phyloP scores from a whole-genome alignment of 179 eudicot genomes.

The Gypsophila paniculata region DNA sequence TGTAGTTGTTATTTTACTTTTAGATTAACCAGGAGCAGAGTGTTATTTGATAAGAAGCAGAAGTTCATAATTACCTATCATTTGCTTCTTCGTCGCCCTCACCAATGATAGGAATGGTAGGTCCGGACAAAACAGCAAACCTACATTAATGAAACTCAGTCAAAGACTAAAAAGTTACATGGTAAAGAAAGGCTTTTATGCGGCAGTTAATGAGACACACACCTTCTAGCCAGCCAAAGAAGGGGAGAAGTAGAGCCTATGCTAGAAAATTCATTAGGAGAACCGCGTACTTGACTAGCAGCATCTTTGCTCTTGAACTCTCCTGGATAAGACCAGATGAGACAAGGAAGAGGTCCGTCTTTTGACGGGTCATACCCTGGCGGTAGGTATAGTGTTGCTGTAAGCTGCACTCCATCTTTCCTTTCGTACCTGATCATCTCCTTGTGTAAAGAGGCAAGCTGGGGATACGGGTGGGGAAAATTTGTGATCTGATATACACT shows the following conservation, averaged over 20 bases:
- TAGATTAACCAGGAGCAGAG: too few species aligned
- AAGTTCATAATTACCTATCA: constrained; percentile 56
- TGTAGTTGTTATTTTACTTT: background rate
- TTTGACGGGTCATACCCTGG: constrained; percentile 76
- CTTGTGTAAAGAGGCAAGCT: constrained; percentile 78
- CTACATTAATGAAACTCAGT: constrained; percentile 36
- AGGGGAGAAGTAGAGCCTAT: constrained; percentile 91
- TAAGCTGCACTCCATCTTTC: constrained; percentile 93
- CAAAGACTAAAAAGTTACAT: constrained; percentile 12
- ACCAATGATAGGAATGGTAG: constrained; percentile 98
- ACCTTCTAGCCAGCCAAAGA: constrained; percentile 93
- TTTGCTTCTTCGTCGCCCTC: constrained; percentile 95
- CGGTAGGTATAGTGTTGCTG: constrained; percentile 92
- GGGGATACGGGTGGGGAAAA: constrained; percentile 97
- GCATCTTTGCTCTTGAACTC: constrained; percentile 96
- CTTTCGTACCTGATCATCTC: constrained; percentile 92
- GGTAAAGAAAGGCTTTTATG: constrained; percentile 5
- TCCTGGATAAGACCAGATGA: constrained; percentile 95
- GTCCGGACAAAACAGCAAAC: constrained; percentile 86
- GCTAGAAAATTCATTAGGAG: constrained; percentile 95
- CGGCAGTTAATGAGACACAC: constrained; percentile 15
- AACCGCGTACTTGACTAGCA: constrained; percentile 97
- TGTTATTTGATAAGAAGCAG: background rate
- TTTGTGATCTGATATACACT: constrained; percentile 64
- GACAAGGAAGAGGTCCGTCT: constrained; percentile 94